A percentile compares a stretch with the other conserved stretches of the same genome.
Conservation (phyloP, 306 rosid species). For the Boehmeria nivea region DNA sequence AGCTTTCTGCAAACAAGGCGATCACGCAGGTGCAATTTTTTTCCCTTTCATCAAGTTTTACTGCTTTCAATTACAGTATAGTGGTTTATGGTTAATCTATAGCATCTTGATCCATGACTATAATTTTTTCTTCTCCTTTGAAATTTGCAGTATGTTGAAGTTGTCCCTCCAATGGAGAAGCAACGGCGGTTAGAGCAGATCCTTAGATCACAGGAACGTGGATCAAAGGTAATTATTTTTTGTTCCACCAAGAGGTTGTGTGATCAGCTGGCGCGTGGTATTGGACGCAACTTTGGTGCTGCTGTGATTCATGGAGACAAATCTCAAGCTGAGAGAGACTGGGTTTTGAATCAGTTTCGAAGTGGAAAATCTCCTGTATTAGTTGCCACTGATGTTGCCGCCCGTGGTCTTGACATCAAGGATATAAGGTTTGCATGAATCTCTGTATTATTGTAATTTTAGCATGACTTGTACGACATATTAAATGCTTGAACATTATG, state of each 20-base stretch:
- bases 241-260: slow-evolving; percentile 96
- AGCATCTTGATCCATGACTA: background rate
- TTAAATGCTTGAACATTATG: background rate
- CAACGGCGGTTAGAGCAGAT: slow-evolving; percentile 98
- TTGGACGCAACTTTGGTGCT: slow-evolving; percentile 89
- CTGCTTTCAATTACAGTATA: no score
- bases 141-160: slow-evolving; percentile 76
- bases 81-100: background rate
- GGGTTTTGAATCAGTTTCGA: slow-evolving; percentile 87
- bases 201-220: slow-evolving; percentile 84
- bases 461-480: background rate
- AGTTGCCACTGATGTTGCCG: slow-evolving; percentile 99
- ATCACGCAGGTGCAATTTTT: slow-evolving; percentile 75
- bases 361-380: slow-evolving; percentile 86
- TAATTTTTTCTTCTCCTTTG: slow-evolving; percentile 2
- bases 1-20: slow-evolving; percentile 93
- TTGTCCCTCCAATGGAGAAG: slow-evolving; percentile 95
- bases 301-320: slow-evolving; percentile 99
- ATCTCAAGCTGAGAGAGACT: slow-evolving; percentile 94
- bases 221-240: slow-evolving; percentile 83
- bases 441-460: slow-evolving; percentile 3
- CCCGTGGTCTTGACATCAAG: slow-evolving; percentile 98
- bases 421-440: slow-evolving; percentile 71
- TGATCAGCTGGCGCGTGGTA: slow-evolving; percentile 85
- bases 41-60: no score